Conservation (phyloP, 2,329 filamentous ascomycete species). For the Diaporthe australafricana region DNA sequence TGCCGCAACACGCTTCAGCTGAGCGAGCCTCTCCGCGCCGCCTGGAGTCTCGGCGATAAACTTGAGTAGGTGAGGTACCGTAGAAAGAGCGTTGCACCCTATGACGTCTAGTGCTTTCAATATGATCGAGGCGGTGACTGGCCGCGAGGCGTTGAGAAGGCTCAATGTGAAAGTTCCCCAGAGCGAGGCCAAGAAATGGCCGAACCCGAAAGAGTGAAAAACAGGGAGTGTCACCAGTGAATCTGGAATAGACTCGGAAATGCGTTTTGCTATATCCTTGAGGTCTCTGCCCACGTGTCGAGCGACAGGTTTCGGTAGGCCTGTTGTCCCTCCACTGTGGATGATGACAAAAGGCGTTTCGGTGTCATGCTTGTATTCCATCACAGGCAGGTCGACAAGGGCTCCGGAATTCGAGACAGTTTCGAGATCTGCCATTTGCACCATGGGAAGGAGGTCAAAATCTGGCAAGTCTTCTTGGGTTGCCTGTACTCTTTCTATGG, state of each 20-base stretch:
- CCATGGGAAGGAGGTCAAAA: slow-evolving; percentile 12
- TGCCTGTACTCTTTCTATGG: background rate
- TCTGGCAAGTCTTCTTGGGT: background rate
- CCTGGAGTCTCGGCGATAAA: slow-evolving; percentile 17
- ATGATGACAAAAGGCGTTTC: slow-evolving; percentile 5
- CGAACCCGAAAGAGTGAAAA: slow-evolving; percentile 8
- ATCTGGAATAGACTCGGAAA: background rate
- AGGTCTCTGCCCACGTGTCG: background rate
- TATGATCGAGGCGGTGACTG: slow-evolving; percentile 10
- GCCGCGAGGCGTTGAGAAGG: slow-evolving; percentile 9
- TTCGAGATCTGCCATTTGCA: background rate
- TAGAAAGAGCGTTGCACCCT: background rate
- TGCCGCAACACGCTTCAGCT: background rate
- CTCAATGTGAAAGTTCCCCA: background rate
- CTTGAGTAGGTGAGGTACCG: slow-evolving; percentile 18
- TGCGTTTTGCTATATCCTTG: background rate
- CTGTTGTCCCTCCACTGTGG: slow-evolving; percentile 30
- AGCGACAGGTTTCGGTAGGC: slow-evolving; percentile 15
- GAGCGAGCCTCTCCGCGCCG: slow-evolving; percentile 4
- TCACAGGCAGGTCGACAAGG: background rate
- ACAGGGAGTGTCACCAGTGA: background rate
- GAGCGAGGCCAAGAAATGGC: background rate
- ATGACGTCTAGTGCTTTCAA: slow-evolving; percentile 20
- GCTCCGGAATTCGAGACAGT: background rate
- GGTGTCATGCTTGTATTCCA: background rate